Conservation (phyloP, 345 rosid species). For the Populus davidiana region DNA sequence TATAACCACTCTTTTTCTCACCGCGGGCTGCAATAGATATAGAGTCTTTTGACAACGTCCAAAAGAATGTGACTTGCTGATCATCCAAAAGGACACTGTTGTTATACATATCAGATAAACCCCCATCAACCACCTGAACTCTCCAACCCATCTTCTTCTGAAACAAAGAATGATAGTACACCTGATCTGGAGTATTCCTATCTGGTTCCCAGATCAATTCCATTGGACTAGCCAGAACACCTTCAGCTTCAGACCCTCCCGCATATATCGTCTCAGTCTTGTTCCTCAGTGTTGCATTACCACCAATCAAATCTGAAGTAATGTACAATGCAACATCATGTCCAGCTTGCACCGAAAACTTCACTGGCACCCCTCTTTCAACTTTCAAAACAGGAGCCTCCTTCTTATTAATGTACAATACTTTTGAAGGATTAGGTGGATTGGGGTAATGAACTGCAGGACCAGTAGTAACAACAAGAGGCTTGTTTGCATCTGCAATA, state of each 20-base stretch:
- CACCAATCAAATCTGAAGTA: constrained; percentile 86
- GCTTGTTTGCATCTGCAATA: constrained; percentile 48
- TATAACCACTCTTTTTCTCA: constrained; percentile 90
- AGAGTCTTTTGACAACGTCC: constrained; percentile 65
- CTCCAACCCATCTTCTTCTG: constrained; percentile 96
- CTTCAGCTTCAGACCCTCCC: constrained; percentile 87
- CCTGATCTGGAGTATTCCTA: constrained; percentile 89
- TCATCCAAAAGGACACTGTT: constrained; percentile 84
- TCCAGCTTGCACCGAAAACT: constrained; percentile 64
- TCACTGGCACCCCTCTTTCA: constrained; percentile 72
- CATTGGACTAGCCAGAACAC: constrained; percentile 67
- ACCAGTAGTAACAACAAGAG: constrained; percentile 50
- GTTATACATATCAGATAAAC: constrained; percentile 90
- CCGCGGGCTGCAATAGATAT: constrained; percentile 89
- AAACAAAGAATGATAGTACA: constrained; percentile 77
- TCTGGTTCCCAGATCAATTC: constrained; percentile 84
- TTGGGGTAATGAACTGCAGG: constrained; percentile 54
- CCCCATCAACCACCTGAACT: constrained; percentile 94
- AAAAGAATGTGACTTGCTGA: constrained; percentile 93
- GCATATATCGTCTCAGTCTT: constrained; percentile 70
- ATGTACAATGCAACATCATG: constrained; percentile 71
- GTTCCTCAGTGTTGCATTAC: constrained; percentile 85
- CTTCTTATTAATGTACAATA: constrained; percentile 64
- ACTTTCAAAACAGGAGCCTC: constrained; percentile 71
- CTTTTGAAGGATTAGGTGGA: constrained; percentile 62